phyloP scores from a whole-genome alignment of 306 rosid genomes.

The Quercus ilex region DNA sequence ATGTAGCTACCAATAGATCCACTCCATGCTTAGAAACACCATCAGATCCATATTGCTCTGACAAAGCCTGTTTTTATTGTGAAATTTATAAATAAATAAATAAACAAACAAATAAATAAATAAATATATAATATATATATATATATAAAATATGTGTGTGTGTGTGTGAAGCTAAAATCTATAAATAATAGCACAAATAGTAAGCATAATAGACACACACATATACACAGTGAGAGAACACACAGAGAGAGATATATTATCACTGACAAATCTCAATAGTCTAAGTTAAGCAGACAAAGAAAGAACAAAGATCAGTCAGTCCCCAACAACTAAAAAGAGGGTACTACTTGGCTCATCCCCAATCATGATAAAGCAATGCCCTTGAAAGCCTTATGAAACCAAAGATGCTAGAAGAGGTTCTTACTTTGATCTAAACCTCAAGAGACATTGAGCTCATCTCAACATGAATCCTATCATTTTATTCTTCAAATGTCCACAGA shows the following conservation, averaged over 20 bases:
- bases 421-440: too few relatives aligned
- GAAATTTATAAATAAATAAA: background rate
- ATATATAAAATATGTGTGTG: accelerated
- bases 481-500: too few relatives aligned
- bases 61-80: conserved; percentile 47
- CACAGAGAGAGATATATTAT: background rate
- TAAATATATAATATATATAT: too few relatives aligned
- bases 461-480: too few relatives aligned
- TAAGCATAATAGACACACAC: background rate
- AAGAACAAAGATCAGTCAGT: background rate
- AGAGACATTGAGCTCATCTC: too few relatives aligned
- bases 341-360: background rate
- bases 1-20: conserved; percentile 48
- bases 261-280: background rate
- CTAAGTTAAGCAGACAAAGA: background rate
- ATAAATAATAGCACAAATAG: background rate
- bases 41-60: conserved; percentile 60
- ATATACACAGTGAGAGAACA: background rate
- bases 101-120: background rate
- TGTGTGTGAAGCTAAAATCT: background rate
- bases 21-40: conserved; percentile 53
- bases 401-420: too few relatives aligned
- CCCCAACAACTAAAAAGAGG: background rate
- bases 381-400: too few relatives aligned
- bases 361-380: too few relatives aligned